Base-by-base conservation (phyloP, 2,329 filamentous ascomycete species). In the Tolypocladium ophioglossoides region DNA sequence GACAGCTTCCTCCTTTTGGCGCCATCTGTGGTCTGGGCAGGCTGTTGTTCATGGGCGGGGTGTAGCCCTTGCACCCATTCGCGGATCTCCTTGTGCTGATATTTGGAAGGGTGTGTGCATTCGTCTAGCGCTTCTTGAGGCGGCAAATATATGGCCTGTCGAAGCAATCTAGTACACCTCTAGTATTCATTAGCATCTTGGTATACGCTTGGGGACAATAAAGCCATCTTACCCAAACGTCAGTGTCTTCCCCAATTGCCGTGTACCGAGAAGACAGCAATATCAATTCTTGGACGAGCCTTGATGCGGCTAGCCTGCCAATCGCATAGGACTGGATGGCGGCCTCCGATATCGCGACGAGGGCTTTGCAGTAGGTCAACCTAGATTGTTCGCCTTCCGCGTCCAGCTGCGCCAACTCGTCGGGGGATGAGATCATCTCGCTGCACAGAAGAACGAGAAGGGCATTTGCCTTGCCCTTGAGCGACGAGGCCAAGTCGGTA, bases 261-360 rank as follows among this genome's bases (percentile, higher is more conserved):
- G 66, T 62, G 52, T 66, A 64, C 9, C 69, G 67, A 6, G 63
- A 57, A 3, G 66, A 63, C 14, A 73, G 57, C 22, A 72, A 63
- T n/a, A 71, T 65, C 32, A 75, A 62, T 39, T 72, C 68, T n/a
- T 72, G 69, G 10, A 74, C 64, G 18, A 78, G 65, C 49, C 75
- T 75, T 5, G 73, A 73, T 2, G 68, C 63, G 16, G 70, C 70
- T 32, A 78, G 60, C 38, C 72, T 69, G 14, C 68, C 68, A 39
- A 75, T 64, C 3, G 65, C 58, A 30, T 62, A 64, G 30, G 66
- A 65, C 7, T 60, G 56, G 2, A 71, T 47, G n/a, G 69, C 69
- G 14, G 65, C 66, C 34, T 70, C 62, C 3, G 71, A 64, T 39
- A 79, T 66, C 3, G 62, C 62, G 11, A 72, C 55, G 12, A 78